Percentiles rank a stretch among this genome's conserved stretches.
Evolutionary conservation across 768 basidiomycete species (phyloP).

Genomic region (Russula vinacea): DNA sequence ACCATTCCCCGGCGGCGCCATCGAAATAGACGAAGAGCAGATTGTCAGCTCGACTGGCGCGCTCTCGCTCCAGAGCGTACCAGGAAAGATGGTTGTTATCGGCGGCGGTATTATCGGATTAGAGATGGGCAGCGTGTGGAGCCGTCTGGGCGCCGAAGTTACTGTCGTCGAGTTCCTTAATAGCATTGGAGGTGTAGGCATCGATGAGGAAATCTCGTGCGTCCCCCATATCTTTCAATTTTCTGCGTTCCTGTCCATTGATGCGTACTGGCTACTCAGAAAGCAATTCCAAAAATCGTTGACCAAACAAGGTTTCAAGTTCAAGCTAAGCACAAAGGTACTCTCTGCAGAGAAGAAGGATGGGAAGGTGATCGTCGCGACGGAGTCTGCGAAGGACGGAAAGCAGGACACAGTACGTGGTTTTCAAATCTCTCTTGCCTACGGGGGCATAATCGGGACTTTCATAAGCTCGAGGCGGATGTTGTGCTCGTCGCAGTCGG

Average conservation of each 20-base stretch:
- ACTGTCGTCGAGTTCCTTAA: conserved; percentile 96
- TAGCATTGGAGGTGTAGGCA: conserved; percentile 87
- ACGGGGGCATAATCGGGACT: background rate
- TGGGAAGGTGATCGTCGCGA: conserved; percentile 78
- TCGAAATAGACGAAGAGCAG: conserved; percentile 94
- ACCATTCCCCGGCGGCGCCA: conserved; percentile 89
- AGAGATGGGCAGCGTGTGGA: conserved; percentile 98
- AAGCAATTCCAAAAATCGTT: conserved; percentile 93
- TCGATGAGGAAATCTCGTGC: conserved; percentile 92
- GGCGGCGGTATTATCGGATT: conserved; percentile 97
- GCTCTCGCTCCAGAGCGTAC: conserved; percentile 82
- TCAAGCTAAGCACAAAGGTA: conserved; percentile 96
- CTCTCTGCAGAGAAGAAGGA: conserved; percentile 83
- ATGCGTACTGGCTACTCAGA: conserved; percentile 39
- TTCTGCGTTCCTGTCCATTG: background rate
- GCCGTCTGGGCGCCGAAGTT: conserved; percentile 90
- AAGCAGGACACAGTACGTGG: conserved; percentile 75
- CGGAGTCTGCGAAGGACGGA: conserved; percentile 90
- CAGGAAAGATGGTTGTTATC: conserved; percentile 95
- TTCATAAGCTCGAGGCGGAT: conserved; percentile 73
- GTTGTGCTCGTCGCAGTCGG: conserved; percentile 93
- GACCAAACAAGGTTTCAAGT: conserved; percentile 92
- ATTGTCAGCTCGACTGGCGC: conserved; percentile 96
- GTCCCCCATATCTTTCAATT: conserved; percentile 57
- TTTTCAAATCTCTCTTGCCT: background rate